Evolutionary conservation across 306 rosid genomes (phyloP), one percentile per base, ranked within the genome.

Genomic region (Fragaria vesca): DNA sequence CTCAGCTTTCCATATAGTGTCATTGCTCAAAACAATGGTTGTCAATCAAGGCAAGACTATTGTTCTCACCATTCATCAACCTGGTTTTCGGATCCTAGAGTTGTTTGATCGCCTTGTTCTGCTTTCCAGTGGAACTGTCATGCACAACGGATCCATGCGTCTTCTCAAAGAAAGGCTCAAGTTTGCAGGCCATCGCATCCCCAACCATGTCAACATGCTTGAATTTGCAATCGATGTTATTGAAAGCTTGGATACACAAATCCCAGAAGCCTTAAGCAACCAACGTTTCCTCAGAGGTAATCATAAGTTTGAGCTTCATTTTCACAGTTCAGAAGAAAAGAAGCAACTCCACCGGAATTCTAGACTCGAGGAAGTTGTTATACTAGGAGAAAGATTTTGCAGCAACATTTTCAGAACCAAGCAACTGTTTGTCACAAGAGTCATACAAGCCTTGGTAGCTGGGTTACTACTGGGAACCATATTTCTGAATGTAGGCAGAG

Each of bases 1-100:
- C 78, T 94, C 98, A 76, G 98, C 98, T 69, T 87, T 94, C 82
- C 90, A 83, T 43, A 90, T 94, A 20, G 80, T 92, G 72, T 86
- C 93, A 70, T 77, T 92, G 89, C 98, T 94, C 74, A 94, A 86
- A 80, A 75, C 83, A 57, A 88, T 94, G 92, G 94, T 87, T 68
- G 71, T 83, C 42, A 82, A 83, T 71, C 95, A 92, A 82, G 93
- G 95, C 62, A 92, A 90, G 91, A 92, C 97, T 1, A 82, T 92
- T 76, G 74, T 94, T 76, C 58, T 94, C 77, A 94, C 98, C 47
- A 89, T 94, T 80, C 98, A 94, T 81, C 98, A 94, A 83, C 98
- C 98, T 2, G 92, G 98, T 70, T 92, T 89, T 73, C 90, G 98
- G 74, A 92, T 94, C 82, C 69, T 92, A 21, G 93, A 94, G 86